A percentile compares a stretch with the other conserved stretches of the same genome.
Conservation (phyloP, 2,329 filamentous ascomycete genomes). For the Diplodia intermedia region DNA sequence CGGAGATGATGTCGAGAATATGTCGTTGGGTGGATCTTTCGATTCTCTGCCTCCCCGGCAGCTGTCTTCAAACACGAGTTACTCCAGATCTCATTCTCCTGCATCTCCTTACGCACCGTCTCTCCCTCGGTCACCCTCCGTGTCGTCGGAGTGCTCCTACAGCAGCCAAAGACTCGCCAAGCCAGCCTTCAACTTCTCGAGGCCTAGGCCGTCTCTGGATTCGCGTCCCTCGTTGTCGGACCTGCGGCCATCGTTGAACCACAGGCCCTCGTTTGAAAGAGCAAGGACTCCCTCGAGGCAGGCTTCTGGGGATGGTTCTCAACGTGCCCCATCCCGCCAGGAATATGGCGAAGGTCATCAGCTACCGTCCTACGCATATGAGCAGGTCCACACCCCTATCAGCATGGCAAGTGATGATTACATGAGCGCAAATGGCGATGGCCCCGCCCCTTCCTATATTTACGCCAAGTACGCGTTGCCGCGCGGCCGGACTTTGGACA, state of each 20-base stretch:
- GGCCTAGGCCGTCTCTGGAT: slow-evolving; percentile 68
- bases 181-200: slow-evolving; percentile 91
- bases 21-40: slow-evolving; percentile 62
- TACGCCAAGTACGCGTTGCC: slow-evolving; percentile 87
- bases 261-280: slow-evolving; percentile 44
- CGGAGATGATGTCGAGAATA: slow-evolving; percentile 74
- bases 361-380: slow-evolving; percentile 68
- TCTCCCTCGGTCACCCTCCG: slow-evolving; percentile 78
- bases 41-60: slow-evolving; percentile 76
- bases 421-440: slow-evolving; percentile 59
- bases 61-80: slow-evolving; percentile 73
- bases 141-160: slow-evolving; percentile 79
- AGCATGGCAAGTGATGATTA: slow-evolving; percentile 76
- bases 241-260: slow-evolving; percentile 53
- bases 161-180: slow-evolving; percentile 65
- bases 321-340: slow-evolving; percentile 48
- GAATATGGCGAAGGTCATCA: slow-evolving; percentile 52
- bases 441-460: slow-evolving; percentile 75
- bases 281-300: slow-evolving; percentile 42
- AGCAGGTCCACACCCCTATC: slow-evolving; percentile 71
- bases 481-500: slow-evolving; percentile 78
- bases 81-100: slow-evolving; percentile 67
- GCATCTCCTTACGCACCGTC: slow-evolving; percentile 66
- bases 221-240: slow-evolving; percentile 31
- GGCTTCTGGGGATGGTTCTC: slow-evolving; percentile 49